Percentiles rank a stretch among this genome's conserved stretches.
These are phyloP conservation scores for Cladosporium cucumerinum DNA, from an alignment of 2,329 filamentous ascomycete genomes.

Conservation along the genomic window DNA sequence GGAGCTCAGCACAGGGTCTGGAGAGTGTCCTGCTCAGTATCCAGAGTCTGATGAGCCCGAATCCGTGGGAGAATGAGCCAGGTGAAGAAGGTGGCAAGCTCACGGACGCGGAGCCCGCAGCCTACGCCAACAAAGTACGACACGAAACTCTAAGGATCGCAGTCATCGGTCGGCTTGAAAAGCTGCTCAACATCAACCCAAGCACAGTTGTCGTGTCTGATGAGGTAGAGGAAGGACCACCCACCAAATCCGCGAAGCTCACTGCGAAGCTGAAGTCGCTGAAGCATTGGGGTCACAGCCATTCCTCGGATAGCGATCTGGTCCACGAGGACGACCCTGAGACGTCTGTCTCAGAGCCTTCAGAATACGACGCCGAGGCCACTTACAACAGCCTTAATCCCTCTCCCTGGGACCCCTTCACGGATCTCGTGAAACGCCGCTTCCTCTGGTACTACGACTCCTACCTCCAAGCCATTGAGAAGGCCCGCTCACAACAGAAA, in stretches of 20 bases:
- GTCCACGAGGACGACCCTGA: slow-evolving; percentile 15
- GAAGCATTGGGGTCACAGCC: background rate
- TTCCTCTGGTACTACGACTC: slow-evolving; percentile 96
- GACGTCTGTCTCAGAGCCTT: slow-evolving; percentile 23
- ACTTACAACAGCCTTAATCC: slow-evolving; percentile 28
- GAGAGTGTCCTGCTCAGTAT: slow-evolving; percentile 95
- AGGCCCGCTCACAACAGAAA: slow-evolving; percentile 59
- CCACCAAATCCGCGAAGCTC: background rate
- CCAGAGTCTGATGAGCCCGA: slow-evolving; percentile 89
- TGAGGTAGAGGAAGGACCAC: background rate
- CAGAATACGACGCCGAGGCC: slow-evolving; percentile 42
- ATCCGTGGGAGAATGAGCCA: slow-evolving; percentile 88
- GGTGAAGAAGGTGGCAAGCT: slow-evolving; percentile 71
- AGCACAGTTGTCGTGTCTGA: slow-evolving; percentile 18
- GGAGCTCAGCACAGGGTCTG: slow-evolving; percentile 92
- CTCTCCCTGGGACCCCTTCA: slow-evolving; percentile 76
- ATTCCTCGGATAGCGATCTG: background rate
- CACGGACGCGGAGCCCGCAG: slow-evolving; percentile 26
- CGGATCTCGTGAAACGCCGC: slow-evolving; percentile 82
- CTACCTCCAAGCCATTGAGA: slow-evolving; percentile 69
- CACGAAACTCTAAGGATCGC: slow-evolving; percentile 87
- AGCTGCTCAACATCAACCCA: slow-evolving; percentile 64
- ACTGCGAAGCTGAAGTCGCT: background rate
- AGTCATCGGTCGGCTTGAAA: slow-evolving; percentile 80
- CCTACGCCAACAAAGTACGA: slow-evolving; percentile 61